Evolutionary conservation across 805 yeast species (phyloP), one percentile per base, ranked within the genome.

Genomic region (Debaryomyces castellii): DNA sequence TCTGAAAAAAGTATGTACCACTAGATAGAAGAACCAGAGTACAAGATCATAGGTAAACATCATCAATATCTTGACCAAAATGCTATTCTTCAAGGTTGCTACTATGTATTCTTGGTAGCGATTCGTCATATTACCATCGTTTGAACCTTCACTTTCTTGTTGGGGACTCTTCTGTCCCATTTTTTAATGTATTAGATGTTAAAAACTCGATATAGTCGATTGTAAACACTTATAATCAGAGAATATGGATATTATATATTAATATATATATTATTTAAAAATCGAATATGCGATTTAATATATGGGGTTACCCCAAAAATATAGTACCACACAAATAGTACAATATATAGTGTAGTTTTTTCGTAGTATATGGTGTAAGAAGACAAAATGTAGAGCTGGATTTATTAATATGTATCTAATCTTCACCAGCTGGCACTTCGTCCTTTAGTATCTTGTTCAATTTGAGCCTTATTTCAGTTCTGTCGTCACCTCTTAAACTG

Each of bases 381-480:
- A 4, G 17, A 5, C 12, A 30, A 11, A 30, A 14, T 14, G 20
- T n/a, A n/a, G n/a, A n/a, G n/a, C n/a, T n/a, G n/a, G n/a, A n/a
- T n/a, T n/a, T n/a, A n/a, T n/a, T n/a, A n/a, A 11, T 8, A 30
- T 23, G 28, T 23, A 11, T 11, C 44, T 64, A 85, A 52, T 91
- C 97, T 64, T 94, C 98, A 20, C 98, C 99, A 5, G 96, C 95
- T 11, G 99, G 99, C 38, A 94, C 85, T 69, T 94, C 99, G 61
- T 94, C 99, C 59, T 87, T 89, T 54, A 92, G 70, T 2, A 89
- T 78, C 55, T 77, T 83, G 40, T 82, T 71, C 52, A 94, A 71
- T 55, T 82, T 82, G 39, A 94, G 79, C 49, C 85, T 77, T 44
- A 94, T 68, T 59, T 90, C 97, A 0, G 97, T 92, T 22, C 68